These are phyloP conservation scores for Claviceps monticola DNA, from an alignment of 2,329 filamentous ascomycete genomes.

Conservation along the genomic window DNA sequence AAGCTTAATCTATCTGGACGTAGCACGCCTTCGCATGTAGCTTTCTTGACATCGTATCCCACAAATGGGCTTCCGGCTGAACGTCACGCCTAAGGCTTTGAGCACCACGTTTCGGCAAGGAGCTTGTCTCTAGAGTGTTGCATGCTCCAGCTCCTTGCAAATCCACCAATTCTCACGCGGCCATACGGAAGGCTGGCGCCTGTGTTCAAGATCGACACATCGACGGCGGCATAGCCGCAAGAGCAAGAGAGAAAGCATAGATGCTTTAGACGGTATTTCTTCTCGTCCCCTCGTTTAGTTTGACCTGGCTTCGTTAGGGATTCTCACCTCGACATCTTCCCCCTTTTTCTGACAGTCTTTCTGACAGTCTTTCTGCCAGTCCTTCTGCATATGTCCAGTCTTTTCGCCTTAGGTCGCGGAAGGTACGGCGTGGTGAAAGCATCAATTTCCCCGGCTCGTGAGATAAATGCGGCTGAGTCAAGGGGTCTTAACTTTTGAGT, in stretches of 20 bases:
- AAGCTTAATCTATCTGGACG: constrained; percentile 24
- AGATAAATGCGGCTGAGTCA: constrained; percentile 14
- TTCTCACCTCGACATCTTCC: neutral
- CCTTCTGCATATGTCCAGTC: neutral
- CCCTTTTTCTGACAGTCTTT: neutral
- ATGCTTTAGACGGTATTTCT: constrained; percentile 16
- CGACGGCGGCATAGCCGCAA: constrained; percentile 44
- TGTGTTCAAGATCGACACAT: constrained; percentile 21
- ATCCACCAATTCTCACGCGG: neutral
- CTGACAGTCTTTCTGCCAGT: neutral
- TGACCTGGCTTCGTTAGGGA: constrained; percentile 3
- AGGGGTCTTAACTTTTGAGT: too few species aligned
- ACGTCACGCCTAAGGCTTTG: constrained; percentile 13
- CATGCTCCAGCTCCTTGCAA: constrained; percentile 17
- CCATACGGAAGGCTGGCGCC: constrained; percentile 17
- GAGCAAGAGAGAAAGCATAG: constrained; percentile 45
- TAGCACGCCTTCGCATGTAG: constrained; percentile 21
- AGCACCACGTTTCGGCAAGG: constrained; percentile 12
- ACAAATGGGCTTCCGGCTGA: constrained; percentile 26
- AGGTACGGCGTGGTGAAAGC: constrained; percentile 23
- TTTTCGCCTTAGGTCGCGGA: constrained; percentile 7
- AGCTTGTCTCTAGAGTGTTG: constrained; percentile 22
- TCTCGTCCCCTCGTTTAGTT: constrained; percentile 14
- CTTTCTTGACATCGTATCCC: constrained; percentile 16
- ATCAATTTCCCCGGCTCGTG: constrained; percentile 21